These are phyloP conservation scores for Sextonia rubra DNA, from an alignment of 164 flowering plant species.

Conservation along the genomic window DNA sequence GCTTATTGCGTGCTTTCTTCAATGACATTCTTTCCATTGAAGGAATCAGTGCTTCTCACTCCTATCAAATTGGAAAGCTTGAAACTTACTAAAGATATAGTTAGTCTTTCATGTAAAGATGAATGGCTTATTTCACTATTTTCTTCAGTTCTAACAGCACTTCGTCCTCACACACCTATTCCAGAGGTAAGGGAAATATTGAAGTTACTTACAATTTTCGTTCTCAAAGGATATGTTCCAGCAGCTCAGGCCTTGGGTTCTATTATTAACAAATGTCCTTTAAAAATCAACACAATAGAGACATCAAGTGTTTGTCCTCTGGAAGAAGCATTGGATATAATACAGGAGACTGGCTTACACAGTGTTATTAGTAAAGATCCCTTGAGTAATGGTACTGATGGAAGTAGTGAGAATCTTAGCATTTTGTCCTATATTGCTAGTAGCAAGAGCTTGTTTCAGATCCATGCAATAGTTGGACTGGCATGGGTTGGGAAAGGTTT, in stretches of 20 bases:
- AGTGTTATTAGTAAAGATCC: slow-evolving; percentile 14
- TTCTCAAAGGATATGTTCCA: slow-evolving; percentile 53
- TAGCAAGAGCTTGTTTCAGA: slow-evolving; percentile 25
- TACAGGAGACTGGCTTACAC: slow-evolving; percentile 30
- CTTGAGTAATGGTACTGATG: slow-evolving; percentile 8
- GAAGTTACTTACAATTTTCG: slow-evolving; percentile 30
- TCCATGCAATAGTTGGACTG: slow-evolving; percentile 55
- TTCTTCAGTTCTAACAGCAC: slow-evolving; percentile 73
- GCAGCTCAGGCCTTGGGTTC: slow-evolving; percentile 96
- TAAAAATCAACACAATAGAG: slow-evolving; percentile 21
- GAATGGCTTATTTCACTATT: slow-evolving; percentile 61
- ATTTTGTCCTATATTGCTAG: slow-evolving; percentile 19
- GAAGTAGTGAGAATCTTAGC: slow-evolving; percentile 17
- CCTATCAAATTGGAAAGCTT: slow-evolving; percentile 22
- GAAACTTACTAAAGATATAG: slow-evolving; percentile 14
- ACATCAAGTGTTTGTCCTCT: slow-evolving; percentile 32
- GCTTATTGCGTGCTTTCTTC: slow-evolving; percentile 47
- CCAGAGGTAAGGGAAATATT: slow-evolving; percentile 41
- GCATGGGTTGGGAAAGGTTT: slow-evolving; percentile 97
- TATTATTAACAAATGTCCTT: slow-evolving; percentile 62
- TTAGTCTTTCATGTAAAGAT: slow-evolving; percentile 38
- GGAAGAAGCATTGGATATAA: slow-evolving; percentile 60
- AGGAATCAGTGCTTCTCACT: slow-evolving; percentile 17
- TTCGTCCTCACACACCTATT: slow-evolving; percentile 56
- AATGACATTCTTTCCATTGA: slow-evolving; percentile 22